phyloP scores from a whole-genome alignment of 192 early-diverging fungal genomes.

The Ambispora gerdemannii region DNA sequence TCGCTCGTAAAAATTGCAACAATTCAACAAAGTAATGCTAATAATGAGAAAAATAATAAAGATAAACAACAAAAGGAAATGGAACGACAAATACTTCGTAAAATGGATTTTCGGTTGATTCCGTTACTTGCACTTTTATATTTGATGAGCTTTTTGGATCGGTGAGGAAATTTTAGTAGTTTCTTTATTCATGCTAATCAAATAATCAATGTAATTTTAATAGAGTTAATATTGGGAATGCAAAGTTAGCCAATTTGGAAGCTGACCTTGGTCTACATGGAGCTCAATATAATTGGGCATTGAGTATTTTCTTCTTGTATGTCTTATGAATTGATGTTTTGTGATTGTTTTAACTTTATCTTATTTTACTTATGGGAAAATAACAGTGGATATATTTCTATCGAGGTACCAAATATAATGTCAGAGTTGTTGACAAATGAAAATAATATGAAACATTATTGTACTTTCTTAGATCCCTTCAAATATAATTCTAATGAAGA shows the following conservation, averaged over 20 bases:
- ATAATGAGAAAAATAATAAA: no score
- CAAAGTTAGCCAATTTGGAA: conserved; percentile 51
- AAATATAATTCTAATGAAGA: conserved; percentile 61
- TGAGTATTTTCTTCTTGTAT: conserved; percentile 71
- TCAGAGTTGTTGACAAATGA: no score
- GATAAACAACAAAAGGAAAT: no score
- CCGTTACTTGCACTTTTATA: no score
- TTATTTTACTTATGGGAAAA: neutral
- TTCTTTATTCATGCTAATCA: no score
- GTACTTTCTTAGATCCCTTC: conserved; percentile 55
- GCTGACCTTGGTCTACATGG: conserved; percentile 43
- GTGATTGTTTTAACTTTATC: conserved; percentile 2
- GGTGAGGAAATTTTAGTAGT: no score
- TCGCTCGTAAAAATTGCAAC: no score
- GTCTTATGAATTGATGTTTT: conserved; percentile 46
- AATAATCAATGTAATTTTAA: neutral
- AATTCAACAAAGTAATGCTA: no score
- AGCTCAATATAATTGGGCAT: conserved; percentile 54
- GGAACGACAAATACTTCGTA: no score
- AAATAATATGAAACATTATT: no score
- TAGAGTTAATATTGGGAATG: conserved; percentile 48
- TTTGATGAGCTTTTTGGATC: no score
- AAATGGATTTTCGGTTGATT: no score
- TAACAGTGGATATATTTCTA: conserved; percentile 10
- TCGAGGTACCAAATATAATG: neutral